Percentiles rank a stretch among this genome's conserved stretches.
These are phyloP conservation scores for Ceratobasidium sp. DNA, from an alignment of 1,284 basidiomycete species.

Conservation along the genomic window DNA sequence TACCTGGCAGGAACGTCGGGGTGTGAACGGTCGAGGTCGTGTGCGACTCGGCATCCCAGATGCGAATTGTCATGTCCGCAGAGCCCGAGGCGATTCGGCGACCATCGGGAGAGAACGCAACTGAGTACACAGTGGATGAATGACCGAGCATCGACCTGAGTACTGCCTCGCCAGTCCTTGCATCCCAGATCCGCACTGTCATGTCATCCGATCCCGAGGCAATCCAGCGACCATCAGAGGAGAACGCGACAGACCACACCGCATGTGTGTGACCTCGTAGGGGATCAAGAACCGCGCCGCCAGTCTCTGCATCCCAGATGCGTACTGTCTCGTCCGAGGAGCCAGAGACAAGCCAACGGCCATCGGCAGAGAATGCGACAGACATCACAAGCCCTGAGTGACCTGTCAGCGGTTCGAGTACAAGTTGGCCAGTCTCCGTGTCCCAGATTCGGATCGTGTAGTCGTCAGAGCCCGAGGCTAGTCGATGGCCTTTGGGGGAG, in stretches of 20 bases:
- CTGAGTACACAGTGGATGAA: neutral
- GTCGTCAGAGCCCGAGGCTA: neutral
- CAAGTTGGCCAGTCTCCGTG: slow-evolving; percentile 19
- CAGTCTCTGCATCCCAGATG: slow-evolving; percentile 38
- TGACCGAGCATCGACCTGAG: too few species aligned
- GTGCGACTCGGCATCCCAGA: too few species aligned
- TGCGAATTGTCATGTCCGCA: too few species aligned
- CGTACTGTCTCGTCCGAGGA: slow-evolving; percentile 44
- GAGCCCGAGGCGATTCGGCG: neutral
- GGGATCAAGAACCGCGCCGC: neutral
- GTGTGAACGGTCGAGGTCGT: too few species aligned
- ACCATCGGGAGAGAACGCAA: neutral
- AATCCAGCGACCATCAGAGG: neutral
- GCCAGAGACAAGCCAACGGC: slow-evolving; percentile 33
- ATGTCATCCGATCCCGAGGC: neutral
- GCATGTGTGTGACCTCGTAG: neutral
- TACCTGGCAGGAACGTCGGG: too few species aligned
- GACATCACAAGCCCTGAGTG: too few species aligned
- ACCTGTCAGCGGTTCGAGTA: too few species aligned
- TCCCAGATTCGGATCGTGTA: neutral
- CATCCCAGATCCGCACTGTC: neutral
- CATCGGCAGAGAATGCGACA: too few species aligned
- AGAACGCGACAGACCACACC: neutral
- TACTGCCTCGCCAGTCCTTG: too few species aligned
- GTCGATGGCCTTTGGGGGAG: slow-evolving; percentile 5